Evolutionary conservation across 2,329 filamentous ascomycete genomes (phyloP), one percentile per base, ranked within the genome.

Genomic region (Cordyceps tenuipes): DNA sequence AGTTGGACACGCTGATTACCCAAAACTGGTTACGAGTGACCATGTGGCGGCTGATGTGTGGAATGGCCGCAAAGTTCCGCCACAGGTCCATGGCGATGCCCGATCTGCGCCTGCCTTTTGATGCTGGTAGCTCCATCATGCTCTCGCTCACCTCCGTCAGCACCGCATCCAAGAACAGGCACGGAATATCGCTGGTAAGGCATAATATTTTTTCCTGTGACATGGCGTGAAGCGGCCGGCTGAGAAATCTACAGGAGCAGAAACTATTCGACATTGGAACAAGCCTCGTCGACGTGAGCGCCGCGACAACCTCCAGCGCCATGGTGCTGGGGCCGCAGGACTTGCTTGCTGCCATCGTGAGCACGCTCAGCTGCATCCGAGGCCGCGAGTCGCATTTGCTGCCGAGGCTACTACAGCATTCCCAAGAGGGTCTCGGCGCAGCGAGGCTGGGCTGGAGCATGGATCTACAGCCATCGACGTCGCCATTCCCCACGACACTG

Each of bases 261-360:
- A 72, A 72, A 21, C 61, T 72, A 0, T 72, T 70, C 26, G 70
- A 72, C 4, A 67, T 72, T 17, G 70, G 70, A 2, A 60, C 68
- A 12, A 69, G 69, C 31, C 63, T 72, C 0, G 34, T 36, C 34
- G 34, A 36, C 34, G 34, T 36, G 8, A 36, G 8, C 34, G 5
- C 34, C 8, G 2, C 34, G 12, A 9, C 34, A 3, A 9, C 34
- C 34, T 5, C 34, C 34, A 36, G 67, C 65, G 62, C 55, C 57
- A 64, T 17, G 57, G 29, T n/a, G 64, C 66, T 1, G 62, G 68
- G 69, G 4, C 68, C 70, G 3, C 64, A 65, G 9, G 68, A 72
- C 36, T 43, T 72, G 0, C 65, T 72, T 3, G 65, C 61, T 7
- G 65, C 69, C 1, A 66, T 72, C 1, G 62, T 71, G 8, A 1